Conservation (phyloP, 345 rosid genomes). For the Boechera divaricarpa region DNA sequence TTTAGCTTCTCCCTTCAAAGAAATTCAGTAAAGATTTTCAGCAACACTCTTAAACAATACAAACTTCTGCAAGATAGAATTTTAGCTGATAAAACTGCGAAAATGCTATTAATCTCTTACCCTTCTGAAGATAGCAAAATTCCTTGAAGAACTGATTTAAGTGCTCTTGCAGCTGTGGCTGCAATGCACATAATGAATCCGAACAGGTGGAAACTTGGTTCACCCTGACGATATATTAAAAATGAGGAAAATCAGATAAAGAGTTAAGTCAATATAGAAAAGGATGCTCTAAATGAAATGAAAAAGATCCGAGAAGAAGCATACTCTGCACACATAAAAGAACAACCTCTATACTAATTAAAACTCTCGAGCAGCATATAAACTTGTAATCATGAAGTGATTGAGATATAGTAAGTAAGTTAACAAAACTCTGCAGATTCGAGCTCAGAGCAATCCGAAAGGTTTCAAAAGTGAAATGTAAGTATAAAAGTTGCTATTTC, state of each 20-base stretch:
- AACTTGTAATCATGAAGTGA: not conserved
- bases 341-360: not conserved
- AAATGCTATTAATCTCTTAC: slow-evolving; percentile 44
- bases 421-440: slow-evolving; percentile 4
- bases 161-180: slow-evolving; percentile 84
- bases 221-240: slow-evolving; percentile 49
- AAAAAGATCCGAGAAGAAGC: slow-evolving; percentile 8
- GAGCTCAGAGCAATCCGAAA: slow-evolving; percentile 13
- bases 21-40: slow-evolving; percentile 26
- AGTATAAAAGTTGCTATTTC: not conserved
- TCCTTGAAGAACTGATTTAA: slow-evolving; percentile 75
- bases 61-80: not conserved
- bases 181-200: slow-evolving; percentile 71
- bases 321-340: slow-evolving; percentile 2
- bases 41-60: slow-evolving; percentile 9
- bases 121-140: slow-evolving; percentile 77
- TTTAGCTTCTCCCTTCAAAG: slow-evolving; percentile 61
- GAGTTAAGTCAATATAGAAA: not conserved
- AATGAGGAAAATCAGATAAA: slow-evolving; percentile 1
- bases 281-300: not conserved
- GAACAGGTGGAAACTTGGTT: slow-evolving; percentile 77
- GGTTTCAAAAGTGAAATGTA: not conserved
- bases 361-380: not conserved
- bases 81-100: not conserved
- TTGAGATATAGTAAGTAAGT: not conserved